These are phyloP conservation scores for Schoenoplectus triqueter DNA, from an alignment of 202 grass and related monocot genomes.

Conservation along the genomic window DNA sequence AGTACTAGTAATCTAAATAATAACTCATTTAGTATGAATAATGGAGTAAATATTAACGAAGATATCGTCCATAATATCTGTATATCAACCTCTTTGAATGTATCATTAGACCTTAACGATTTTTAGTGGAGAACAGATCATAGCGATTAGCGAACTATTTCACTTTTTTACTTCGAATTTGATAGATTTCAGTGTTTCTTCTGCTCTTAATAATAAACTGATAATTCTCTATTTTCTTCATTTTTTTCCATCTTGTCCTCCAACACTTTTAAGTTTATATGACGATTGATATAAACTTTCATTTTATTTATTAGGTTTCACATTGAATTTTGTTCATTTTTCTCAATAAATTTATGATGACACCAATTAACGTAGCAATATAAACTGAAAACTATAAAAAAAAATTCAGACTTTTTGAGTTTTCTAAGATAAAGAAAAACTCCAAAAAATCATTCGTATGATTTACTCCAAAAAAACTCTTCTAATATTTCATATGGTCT, in stretches of 20 bases:
- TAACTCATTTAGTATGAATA: no score
- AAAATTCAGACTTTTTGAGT: not conserved
- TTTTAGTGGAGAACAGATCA: not conserved
- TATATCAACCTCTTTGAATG: no score
- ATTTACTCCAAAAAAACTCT: no score
- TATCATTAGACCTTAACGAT: not conserved
- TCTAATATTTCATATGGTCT: no score
- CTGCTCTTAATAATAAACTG: not conserved
- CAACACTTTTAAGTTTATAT: not conserved
- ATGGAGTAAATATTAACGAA: no score
- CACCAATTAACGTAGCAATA: not conserved
- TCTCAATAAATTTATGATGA: not conserved
- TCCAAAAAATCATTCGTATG: no score
- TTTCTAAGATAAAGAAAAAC: not conserved
- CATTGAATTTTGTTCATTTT: not conserved
- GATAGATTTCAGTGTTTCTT: not conserved
- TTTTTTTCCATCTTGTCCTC: no score
- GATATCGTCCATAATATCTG: no score
- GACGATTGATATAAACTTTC: no score
- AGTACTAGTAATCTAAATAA: no score
- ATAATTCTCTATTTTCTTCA: not conserved
- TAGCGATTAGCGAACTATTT: not conserved
- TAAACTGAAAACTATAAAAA: not conserved
- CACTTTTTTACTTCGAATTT: not conserved
- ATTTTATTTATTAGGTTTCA: not conserved